Base-by-base conservation (phyloP, 345 rosid species). In the Gossypium raimondii region DNA sequence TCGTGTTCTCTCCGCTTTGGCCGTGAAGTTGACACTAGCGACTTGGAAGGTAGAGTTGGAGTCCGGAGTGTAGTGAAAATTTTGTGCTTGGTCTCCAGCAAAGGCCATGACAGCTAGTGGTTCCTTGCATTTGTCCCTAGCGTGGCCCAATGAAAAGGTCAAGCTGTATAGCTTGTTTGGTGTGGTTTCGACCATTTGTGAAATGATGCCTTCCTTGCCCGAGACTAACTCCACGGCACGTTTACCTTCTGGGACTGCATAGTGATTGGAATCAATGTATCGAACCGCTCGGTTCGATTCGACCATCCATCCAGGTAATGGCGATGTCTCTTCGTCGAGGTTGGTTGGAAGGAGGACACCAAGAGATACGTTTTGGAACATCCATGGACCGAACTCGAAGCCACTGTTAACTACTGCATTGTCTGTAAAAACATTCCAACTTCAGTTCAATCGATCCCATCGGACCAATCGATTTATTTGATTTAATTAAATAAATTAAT, bases 121-220 rank as follows among this genome's bases (percentile, higher is more conserved):
- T 18, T 89, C 84, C 85, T 91, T 95, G 88, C 99, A 95, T 66
- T 88, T 91, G 78, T 95, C 99, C 29, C 82, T 82, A 0, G 97
- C 99, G 3, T 95, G 97, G 11, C 99, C 99, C 38, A 95, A 70
- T 0, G 96, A 78, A 78, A 93, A 95, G 16, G 88, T 78, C 79
- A 95, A 27, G 8, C 41, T 72, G 82, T 95, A 95, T 0, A 82
- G 81, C 65, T 84, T 86, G 72, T 89, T 72, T 0, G 89, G 75
- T 48, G 79, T 84, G 47, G 99, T 93, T 75, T 91, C 94, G 0
- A 95, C 97, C 96, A 91, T 93, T 67, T 93, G 99, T 0, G 99
- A 90, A 20, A 95, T 89, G 67, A 95, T 93, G 25, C 99, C 99
- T 87, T 95, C 99, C 80, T 95, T 95, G 22, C 99, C 99, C 0